Base-by-base conservation (phyloP, 148 eudicot species). In the Heliosperma pusillum region DNA sequence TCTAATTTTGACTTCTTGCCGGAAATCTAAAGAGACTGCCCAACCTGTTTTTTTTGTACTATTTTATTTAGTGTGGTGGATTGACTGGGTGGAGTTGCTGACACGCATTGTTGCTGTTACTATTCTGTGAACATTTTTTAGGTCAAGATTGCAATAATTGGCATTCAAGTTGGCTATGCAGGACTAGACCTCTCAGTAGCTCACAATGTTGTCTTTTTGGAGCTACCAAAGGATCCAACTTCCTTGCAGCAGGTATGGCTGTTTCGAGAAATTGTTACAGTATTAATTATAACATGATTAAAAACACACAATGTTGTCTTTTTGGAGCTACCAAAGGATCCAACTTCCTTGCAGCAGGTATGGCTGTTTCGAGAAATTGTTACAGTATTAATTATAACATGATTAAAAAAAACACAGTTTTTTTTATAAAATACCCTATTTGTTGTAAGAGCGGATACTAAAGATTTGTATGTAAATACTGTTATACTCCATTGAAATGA, bases 141-240 rank as follows among this genome's bases (percentile, higher is more conserved):
- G 99, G 85, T 95, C 71, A 95, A 90, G 85, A 85, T 95, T 87
- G 99, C 99, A 16, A 81, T 95, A 56, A 86, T 95, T 72, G 99
- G 99, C 76, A 92, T 95, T 27, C 83, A 81, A 76, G 93, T 90
- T 74, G 99, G 92, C 75, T 82, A 91, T 78, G 85, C 87, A 63
- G 99, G 99, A 69, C 87, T 95, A 74, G 90, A 95, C 82, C 83
- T 95, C 47, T 84, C 97, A 73, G 82, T 88, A 42, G 99, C 99
- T 66, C 84, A 88, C 29, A 83, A 85, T 82, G 99, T 95, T 78
- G 99, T 90, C 63, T 90, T 95, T 82, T 77, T 95, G 80, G 99
- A 95, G 83, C 86, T 95, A 80, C 99, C 99, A 66, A 82, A 77
- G 75, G 86, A 82, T 25, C 90, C 91, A 66, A 80, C 89, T 70